phyloP scores from a whole-genome alignment of 352 stramenopile species.

The Globisporangium echinulatum region DNA sequence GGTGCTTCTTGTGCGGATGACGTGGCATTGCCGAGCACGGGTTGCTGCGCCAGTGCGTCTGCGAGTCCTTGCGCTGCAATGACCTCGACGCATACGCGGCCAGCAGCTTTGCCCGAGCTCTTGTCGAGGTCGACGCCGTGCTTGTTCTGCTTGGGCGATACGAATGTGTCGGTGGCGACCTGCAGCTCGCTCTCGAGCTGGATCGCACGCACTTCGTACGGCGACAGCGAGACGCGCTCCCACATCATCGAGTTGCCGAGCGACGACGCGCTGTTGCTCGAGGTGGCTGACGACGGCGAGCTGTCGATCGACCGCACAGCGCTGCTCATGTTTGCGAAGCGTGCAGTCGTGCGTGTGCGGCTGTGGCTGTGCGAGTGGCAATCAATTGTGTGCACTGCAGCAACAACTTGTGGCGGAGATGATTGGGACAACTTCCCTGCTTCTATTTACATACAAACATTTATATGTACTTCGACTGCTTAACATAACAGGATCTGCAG shows the following conservation, averaged over 20 bases:
- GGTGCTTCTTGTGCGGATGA: slow-evolving; percentile 10
- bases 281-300: slow-evolving; percentile 25
- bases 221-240: slow-evolving; percentile 74
- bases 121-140: slow-evolving; percentile 63
- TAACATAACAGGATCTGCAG: too few species aligned
- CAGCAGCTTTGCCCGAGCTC: slow-evolving; percentile 49
- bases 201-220: slow-evolving; percentile 59
- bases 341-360: slow-evolving; percentile 19
- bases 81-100: slow-evolving; percentile 45
- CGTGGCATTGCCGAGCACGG: slow-evolving; percentile 17
- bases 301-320: slow-evolving; percentile 37
- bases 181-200: slow-evolving; percentile 68
- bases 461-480: too few species aligned
- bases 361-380: not conserved
- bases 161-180: slow-evolving; percentile 35
- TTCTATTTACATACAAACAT: too few species aligned
- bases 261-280: slow-evolving; percentile 31
- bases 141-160: slow-evolving; percentile 53
- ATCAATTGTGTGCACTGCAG: too few species aligned
- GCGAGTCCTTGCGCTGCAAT: slow-evolving; percentile 30
- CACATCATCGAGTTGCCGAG: slow-evolving; percentile 63
- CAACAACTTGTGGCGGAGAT: too few species aligned
- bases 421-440: too few species aligned
- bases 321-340: not conserved
- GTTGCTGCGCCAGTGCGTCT: slow-evolving; percentile 25